A percentile compares a stretch with the other conserved stretches of the same genome.
phyloP scores from a whole-genome alignment of 768 basidiomycete genomes.

The Cantharellus anzutake region DNA sequence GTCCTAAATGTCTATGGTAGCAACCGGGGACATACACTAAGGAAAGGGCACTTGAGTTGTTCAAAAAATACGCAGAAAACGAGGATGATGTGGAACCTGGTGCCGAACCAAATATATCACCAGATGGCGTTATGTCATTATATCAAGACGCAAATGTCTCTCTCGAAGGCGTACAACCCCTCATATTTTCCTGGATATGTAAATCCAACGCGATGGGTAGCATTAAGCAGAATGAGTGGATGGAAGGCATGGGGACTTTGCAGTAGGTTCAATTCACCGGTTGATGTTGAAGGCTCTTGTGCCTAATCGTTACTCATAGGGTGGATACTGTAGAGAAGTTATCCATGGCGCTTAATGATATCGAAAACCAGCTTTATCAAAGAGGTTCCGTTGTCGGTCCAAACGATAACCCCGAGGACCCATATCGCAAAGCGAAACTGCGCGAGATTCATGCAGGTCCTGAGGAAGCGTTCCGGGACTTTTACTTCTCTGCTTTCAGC shows the following conservation, averaged over 20 bases:
- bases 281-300: neutral
- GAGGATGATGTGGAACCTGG: constrained; percentile 23
- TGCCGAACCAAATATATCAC: constrained; percentile 32
- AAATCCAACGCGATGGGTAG: constrained; percentile 54
- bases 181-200: constrained; percentile 62
- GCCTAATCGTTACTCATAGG: constrained; percentile 16
- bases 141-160: constrained; percentile 53
- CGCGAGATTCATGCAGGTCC: constrained; percentile 29
- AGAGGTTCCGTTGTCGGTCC: constrained; percentile 11
- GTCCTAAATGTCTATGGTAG: neutral
- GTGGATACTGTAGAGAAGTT: constrained; percentile 33
- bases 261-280: constrained; percentile 14
- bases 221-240: constrained; percentile 51
- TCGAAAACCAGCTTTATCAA: constrained; percentile 24
- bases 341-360: constrained; percentile 32
- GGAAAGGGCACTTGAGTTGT: constrained; percentile 33
- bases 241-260: constrained; percentile 33
- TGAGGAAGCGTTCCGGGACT: constrained; percentile 34
- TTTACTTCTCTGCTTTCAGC: constrained; percentile 54
- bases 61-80: constrained; percentile 37
- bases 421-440: constrained; percentile 38
- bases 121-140: constrained; percentile 52
- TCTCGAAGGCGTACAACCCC: constrained; percentile 50
- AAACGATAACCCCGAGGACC: constrained; percentile 19
- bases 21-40: constrained; percentile 25